Conservation (phyloP, 768 basidiomycete genomes). For the Hygrophorus russula region DNA sequence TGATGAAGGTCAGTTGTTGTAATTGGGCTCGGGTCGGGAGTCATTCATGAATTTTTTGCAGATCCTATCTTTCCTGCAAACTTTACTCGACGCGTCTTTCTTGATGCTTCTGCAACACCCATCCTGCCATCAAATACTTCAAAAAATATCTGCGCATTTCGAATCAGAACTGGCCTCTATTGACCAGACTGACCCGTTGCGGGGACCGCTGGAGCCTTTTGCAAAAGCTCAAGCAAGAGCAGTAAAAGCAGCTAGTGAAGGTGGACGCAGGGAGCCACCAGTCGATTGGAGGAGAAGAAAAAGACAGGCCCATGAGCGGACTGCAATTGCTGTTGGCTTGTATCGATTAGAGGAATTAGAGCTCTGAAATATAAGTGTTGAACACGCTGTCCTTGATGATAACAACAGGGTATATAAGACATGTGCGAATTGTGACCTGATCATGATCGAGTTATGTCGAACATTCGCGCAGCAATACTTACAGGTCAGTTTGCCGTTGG, state of each 20-base stretch:
- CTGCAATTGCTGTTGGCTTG: slow-evolving; percentile 42
- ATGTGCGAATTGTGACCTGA: background rate
- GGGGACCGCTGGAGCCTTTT: slow-evolving; percentile 56
- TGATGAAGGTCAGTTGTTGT: slow-evolving; percentile 26
- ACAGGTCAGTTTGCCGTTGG: slow-evolving; percentile 9
- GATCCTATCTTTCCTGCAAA: slow-evolving; percentile 51
- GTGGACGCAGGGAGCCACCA: slow-evolving; percentile 20
- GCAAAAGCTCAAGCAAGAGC: slow-evolving; percentile 39
- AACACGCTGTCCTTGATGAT: too few species aligned
- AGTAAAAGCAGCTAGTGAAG: slow-evolving; percentile 28
- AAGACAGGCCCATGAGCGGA: slow-evolving; percentile 42
- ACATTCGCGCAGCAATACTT: slow-evolving; percentile 11
- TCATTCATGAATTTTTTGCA: slow-evolving; percentile 16
- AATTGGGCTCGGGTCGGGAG: background rate
- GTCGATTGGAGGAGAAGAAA: slow-evolving; percentile 42
- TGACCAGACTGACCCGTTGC: slow-evolving; percentile 41
- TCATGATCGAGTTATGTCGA: background rate
- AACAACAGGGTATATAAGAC: too few species aligned
- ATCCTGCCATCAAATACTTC: slow-evolving; percentile 45
- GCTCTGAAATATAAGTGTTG: slow-evolving; percentile 28
- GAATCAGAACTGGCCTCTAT: slow-evolving; percentile 42
- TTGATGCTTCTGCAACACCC: slow-evolving; percentile 54
- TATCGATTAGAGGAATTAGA: slow-evolving; percentile 68
- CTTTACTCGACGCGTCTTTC: slow-evolving; percentile 63
- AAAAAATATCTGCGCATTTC: slow-evolving; percentile 35